Evolutionary conservation across 768 basidiomycete species (phyloP).

Genomic region (Kwoniella bestiolae): DNA sequence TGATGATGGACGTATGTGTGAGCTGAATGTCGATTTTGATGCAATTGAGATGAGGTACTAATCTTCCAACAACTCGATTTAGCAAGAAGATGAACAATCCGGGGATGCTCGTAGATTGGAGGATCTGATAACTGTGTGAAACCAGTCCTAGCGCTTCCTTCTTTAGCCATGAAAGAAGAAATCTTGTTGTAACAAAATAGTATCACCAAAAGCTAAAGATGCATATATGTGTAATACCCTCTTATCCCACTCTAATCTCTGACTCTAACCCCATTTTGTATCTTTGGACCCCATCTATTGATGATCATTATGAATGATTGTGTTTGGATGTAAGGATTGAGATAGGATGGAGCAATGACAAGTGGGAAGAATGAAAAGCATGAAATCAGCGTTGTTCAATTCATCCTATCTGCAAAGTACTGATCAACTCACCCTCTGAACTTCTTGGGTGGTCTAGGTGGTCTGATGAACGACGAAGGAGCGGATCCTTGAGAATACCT

Average conservation of each 20-base stretch:
- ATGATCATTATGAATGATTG: not conserved
- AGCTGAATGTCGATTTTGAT: not conserved
- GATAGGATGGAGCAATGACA: too few relatives aligned
- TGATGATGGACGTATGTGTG: not conserved
- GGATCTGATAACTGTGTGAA: too few relatives aligned
- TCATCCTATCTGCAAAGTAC: too few relatives aligned
- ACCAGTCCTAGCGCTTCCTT: too few relatives aligned
- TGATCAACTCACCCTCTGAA: constrained; percentile 52
- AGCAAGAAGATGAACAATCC: too few relatives aligned
- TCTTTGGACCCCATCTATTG: constrained; percentile 48
- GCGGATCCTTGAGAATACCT: constrained; percentile 39
- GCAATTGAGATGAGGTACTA: too few relatives aligned
- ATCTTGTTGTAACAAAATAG: too few relatives aligned
- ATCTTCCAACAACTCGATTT: too few relatives aligned
- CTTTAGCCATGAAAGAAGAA: too few relatives aligned
- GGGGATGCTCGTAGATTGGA: too few relatives aligned
- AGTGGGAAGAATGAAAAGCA: too few relatives aligned
- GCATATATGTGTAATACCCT: constrained; percentile 15
- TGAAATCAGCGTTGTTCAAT: not conserved
- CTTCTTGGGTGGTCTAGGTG: constrained; percentile 44
- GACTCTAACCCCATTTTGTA: constrained; percentile 49
- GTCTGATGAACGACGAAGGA: constrained; percentile 33
- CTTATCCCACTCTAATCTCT: constrained; percentile 5
- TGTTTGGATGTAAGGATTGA: too few relatives aligned
- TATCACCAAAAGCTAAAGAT: not conserved